These are phyloP conservation scores for Euryodendron excelsum DNA, from an alignment of 148 eudicot genomes.

Conservation along the genomic window DNA sequence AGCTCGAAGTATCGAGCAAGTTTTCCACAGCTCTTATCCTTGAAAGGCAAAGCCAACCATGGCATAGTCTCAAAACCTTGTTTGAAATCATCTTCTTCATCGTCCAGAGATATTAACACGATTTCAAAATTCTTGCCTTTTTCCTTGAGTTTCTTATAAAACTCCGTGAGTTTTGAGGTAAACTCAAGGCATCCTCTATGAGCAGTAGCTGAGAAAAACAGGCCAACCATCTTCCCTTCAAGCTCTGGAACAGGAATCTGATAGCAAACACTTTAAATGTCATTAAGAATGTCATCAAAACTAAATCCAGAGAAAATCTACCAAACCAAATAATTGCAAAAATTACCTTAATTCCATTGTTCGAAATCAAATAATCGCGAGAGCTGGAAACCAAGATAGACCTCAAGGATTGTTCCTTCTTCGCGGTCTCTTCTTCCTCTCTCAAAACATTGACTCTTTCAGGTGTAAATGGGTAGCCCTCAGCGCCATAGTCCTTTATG, in stretches of 20 bases:
- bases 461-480: constrained; percentile 45
- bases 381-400: constrained; percentile 40
- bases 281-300: not conserved
- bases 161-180: constrained; percentile 42
- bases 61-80: constrained; percentile 43
- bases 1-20: constrained; percentile 67
- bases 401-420: constrained; percentile 41
- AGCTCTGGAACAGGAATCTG: constrained; percentile 70
- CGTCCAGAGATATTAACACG: constrained; percentile 66
- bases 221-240: constrained; percentile 71
- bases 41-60: constrained; percentile 69
- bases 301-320: not conserved
- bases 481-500: constrained; percentile 35
- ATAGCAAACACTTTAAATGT: not conserved
- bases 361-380: constrained; percentile 46
- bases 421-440: constrained; percentile 49
- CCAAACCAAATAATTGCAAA: not conserved
- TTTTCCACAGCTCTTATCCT: constrained; percentile 55
- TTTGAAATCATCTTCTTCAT: constrained; percentile 53
- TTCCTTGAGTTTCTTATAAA: constrained; percentile 49
- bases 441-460: constrained; percentile 39
- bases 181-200: constrained; percentile 43
- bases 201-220: constrained; percentile 50
- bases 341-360: constrained; percentile 37
- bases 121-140: constrained; percentile 59